phyloP scores from a whole-genome alignment of 2,329 filamentous ascomycete genomes.

The Aspergillus jensenii region DNA sequence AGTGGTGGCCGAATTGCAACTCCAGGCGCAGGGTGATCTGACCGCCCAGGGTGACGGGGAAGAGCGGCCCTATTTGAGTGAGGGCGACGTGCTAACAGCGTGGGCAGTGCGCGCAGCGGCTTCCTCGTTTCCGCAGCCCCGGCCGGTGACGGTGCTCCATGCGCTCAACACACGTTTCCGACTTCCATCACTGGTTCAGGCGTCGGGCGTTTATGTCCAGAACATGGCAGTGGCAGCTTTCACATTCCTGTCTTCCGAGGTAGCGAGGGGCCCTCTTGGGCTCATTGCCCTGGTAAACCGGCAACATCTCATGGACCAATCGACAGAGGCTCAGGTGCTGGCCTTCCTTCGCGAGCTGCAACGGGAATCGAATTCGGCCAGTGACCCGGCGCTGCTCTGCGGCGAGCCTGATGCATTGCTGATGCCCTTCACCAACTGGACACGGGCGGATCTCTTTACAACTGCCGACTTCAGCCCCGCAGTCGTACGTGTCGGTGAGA shows the following conservation, averaged over 20 bases:
- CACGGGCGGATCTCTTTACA: background rate
- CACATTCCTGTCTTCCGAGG: background rate
- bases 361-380: background rate
- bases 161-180: background rate
- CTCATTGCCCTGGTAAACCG: background rate
- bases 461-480: background rate
- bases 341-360: background rate
- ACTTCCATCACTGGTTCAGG: background rate
- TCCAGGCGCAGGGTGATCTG: background rate
- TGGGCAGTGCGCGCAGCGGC: background rate
- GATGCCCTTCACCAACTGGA: background rate
- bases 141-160: background rate
- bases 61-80: background rate
- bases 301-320: background rate
- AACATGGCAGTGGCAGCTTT: background rate
- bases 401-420: background rate
- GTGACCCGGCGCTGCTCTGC: background rate
- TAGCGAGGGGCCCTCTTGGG: background rate
- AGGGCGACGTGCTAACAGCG: slow-evolving; percentile 1
- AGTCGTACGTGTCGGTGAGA: background rate
- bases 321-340: background rate
- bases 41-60: background rate
- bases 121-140: background rate
- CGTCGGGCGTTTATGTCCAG: background rate
- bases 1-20: background rate